Conservation (phyloP, 768 basidiomycete species). For the Lactifluus rugatus region DNA sequence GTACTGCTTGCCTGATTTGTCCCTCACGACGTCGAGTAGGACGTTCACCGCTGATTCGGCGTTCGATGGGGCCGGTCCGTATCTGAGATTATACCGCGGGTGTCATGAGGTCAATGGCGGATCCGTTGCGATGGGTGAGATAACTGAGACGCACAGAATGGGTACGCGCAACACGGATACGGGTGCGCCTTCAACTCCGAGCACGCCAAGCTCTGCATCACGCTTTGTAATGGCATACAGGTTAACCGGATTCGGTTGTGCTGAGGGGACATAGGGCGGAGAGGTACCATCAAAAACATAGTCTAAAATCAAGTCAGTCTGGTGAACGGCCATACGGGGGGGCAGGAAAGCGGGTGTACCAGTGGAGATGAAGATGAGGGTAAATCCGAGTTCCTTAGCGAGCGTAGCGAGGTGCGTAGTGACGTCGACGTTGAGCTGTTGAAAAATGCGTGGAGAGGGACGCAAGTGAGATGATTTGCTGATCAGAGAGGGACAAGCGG, state of each 20-base stretch:
- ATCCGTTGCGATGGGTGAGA: neutral
- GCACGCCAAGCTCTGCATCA: slow-evolving; percentile 74
- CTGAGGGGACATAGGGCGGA: slow-evolving; percentile 75
- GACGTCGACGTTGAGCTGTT: slow-evolving; percentile 73
- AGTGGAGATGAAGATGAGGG: slow-evolving; percentile 86
- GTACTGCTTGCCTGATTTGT: slow-evolving; percentile 80
- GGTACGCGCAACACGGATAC: slow-evolving; percentile 79
- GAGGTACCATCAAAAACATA: slow-evolving; percentile 95
- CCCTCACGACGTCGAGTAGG: slow-evolving; percentile 75
- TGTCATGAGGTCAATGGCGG: slow-evolving; percentile 4
- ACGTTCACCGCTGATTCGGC: slow-evolving; percentile 86
- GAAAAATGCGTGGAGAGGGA: neutral
- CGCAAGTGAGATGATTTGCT: neutral
- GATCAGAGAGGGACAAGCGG: slow-evolving; percentile 4
- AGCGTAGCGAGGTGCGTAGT: slow-evolving; percentile 64
- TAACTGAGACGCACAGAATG: slow-evolving; percentile 51
- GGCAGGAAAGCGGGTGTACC: slow-evolving; percentile 31
- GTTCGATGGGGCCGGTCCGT: slow-evolving; percentile 78
- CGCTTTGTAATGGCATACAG: slow-evolving; percentile 83
- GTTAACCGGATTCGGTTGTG: slow-evolving; percentile 74
- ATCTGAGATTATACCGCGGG: slow-evolving; percentile 37
- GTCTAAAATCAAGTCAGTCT: slow-evolving; percentile 35
- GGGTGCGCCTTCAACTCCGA: slow-evolving; percentile 47
- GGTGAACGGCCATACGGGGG: neutral
- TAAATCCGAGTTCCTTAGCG: slow-evolving; percentile 50